Conservation (phyloP, 352 stramenopile species). For the Pythium guiyangense region DNA sequence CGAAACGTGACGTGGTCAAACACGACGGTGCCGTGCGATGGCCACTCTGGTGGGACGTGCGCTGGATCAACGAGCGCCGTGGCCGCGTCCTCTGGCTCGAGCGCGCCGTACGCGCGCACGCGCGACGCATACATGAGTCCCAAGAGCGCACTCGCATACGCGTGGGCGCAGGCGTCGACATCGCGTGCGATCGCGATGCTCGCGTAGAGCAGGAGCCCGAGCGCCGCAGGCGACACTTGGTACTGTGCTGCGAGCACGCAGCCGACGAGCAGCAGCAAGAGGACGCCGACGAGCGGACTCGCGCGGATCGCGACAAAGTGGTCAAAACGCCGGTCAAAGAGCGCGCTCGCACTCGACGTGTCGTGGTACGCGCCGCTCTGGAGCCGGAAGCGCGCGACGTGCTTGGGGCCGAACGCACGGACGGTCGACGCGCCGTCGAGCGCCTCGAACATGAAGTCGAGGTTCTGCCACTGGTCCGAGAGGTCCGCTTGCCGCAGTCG, state of each 20-base stretch:
- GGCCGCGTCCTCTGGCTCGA: constrained; percentile 15
- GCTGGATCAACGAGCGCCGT: constrained; percentile 12
- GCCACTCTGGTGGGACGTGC: constrained; percentile 18
- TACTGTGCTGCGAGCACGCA: constrained; percentile 27
- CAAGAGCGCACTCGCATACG: constrained; percentile 22
- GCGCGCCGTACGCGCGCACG: constrained; percentile 23
- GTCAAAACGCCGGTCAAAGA: constrained; percentile 23
- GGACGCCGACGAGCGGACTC: constrained; percentile 24
- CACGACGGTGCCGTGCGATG: constrained; percentile 23
- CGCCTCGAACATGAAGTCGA: constrained; percentile 42
- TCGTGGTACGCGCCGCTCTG: constrained; percentile 25
- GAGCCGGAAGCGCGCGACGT: constrained; percentile 26
- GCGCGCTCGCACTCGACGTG: constrained; percentile 21
- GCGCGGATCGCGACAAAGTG: constrained; percentile 30
- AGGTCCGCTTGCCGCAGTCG: constrained; percentile 21
- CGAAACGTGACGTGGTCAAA: constrained; percentile 34
- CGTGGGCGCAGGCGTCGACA: constrained; percentile 23
- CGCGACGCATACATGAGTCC: constrained; percentile 27
- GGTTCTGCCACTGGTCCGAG: constrained; percentile 23
- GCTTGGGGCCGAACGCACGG: constrained; percentile 26
- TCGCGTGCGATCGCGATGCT: constrained; percentile 31
- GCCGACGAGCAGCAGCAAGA: constrained; percentile 27
- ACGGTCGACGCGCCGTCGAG: constrained; percentile 34
- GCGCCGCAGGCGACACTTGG: constrained; percentile 24
- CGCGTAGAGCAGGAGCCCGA: constrained; percentile 40